Conservation (phyloP, 2,329 filamentous ascomycete species). For the Exophiala calicioides region DNA sequence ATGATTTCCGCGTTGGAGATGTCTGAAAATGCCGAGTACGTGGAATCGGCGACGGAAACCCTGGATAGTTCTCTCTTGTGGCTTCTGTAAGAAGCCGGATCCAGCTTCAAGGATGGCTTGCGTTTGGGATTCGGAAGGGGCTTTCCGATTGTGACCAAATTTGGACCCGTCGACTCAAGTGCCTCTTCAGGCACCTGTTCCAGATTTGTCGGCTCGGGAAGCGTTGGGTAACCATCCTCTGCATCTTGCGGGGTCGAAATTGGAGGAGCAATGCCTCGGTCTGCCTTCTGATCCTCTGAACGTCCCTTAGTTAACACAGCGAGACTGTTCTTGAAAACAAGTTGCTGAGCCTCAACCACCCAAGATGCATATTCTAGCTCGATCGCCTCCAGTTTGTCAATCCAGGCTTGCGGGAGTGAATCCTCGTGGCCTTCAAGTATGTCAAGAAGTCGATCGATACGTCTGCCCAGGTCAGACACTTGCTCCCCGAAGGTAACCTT, state of each 20-base stretch:
- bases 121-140: slow-evolving; percentile 14
- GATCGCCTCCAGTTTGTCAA: slow-evolving; percentile 78
- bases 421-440: slow-evolving; percentile 80
- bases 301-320: slow-evolving; percentile 31
- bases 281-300: slow-evolving; percentile 24
- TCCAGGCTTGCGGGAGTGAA: slow-evolving; percentile 81
- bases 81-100: slow-evolving; percentile 15
- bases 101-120: slow-evolving; percentile 27
- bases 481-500: slow-evolving; percentile 65
- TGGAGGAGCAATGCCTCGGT: no score
- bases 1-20: slow-evolving; percentile 34
- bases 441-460: slow-evolving; percentile 84
- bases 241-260: no score
- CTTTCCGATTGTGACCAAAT: no score
- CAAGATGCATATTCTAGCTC: slow-evolving; percentile 79
- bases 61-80: slow-evolving; percentile 31
- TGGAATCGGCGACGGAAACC: slow-evolving; percentile 31
- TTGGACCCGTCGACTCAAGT: no score
- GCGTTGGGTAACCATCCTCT: no score
- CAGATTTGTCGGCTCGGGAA: background rate
- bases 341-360: slow-evolving; percentile 74
- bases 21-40: slow-evolving; percentile 28
- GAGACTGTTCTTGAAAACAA: slow-evolving; percentile 66
- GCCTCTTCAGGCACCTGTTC: background rate
- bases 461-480: slow-evolving; percentile 68